phyloP scores from a whole-genome alignment of 345 rosid genomes.

The Brassica rapa region DNA sequence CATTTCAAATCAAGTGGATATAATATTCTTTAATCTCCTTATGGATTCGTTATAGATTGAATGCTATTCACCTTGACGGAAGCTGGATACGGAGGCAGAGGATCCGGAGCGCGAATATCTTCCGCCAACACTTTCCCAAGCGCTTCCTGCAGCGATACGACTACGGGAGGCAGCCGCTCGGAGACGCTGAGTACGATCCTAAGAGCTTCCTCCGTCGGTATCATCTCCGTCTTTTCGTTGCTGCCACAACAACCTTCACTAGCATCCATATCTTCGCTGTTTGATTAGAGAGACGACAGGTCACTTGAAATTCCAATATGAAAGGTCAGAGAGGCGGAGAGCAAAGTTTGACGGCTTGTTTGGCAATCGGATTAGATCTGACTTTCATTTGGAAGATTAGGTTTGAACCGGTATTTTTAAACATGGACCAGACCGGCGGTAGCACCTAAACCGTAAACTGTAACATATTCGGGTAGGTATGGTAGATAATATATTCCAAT shows the following conservation, averaged over 20 bases:
- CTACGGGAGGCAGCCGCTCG: constrained; percentile 56
- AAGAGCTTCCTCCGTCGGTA: constrained; percentile 67
- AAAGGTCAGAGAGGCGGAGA: neutral
- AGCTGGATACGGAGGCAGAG: constrained; percentile 94
- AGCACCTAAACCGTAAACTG: neutral
- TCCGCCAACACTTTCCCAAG: constrained; percentile 84
- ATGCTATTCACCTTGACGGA: constrained; percentile 64
- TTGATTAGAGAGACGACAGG: constrained; percentile 2
- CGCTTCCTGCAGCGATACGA: constrained; percentile 61
- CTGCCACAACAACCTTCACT: constrained; percentile 24
- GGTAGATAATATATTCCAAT: neutral
- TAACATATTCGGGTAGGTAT: no score
- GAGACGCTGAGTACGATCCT: constrained; percentile 58
- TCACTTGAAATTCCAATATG: neutral
- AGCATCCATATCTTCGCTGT: constrained; percentile 23
- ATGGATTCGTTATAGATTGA: neutral
- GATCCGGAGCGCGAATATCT: constrained; percentile 81
- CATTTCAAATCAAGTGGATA: neutral
- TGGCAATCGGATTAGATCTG: constrained; percentile 10
- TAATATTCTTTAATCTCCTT: neutral
- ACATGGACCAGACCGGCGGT: neutral
- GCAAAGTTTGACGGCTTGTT: constrained; percentile 26
- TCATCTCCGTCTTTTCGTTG: constrained; percentile 45
- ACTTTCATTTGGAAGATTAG: neutral
- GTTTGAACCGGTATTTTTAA: neutral